Evolutionary conservation across 495 filamentous ascomycete genomes (phyloP).

Genomic region (Neurospora cerealis): DNA sequence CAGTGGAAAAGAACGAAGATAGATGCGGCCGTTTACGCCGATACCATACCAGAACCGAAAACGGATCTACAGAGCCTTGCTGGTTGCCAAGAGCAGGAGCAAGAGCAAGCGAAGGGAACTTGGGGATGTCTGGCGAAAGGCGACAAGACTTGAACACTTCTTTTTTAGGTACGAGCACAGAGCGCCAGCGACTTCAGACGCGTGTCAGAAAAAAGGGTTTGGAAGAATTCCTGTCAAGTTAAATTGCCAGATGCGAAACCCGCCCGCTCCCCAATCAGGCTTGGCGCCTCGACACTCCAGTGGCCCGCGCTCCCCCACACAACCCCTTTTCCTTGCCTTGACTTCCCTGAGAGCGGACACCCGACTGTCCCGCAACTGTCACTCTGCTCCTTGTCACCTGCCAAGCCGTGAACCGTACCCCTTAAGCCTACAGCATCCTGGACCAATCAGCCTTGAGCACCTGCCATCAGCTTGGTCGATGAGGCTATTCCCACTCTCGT

Average conservation of each 20-base stretch:
- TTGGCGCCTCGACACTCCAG: conserved; percentile 7
- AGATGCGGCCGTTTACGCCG: conserved; percentile 1
- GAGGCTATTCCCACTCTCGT: background rate
- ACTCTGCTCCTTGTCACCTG: background rate
- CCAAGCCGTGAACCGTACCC: background rate
- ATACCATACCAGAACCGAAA: background rate
- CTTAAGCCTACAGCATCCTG: background rate
- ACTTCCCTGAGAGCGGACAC: background rate
- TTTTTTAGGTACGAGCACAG: background rate
- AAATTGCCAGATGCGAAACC: conserved; percentile 22
- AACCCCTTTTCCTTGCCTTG: background rate
- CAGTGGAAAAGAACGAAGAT: conserved; percentile 1
- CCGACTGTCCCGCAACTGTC: background rate
- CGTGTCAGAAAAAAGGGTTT: conserved; percentile 15
- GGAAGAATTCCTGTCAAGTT: conserved; percentile 17
- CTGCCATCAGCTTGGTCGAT: background rate
- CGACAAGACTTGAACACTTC: background rate
- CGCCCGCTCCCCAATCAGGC: conserved; percentile 5
- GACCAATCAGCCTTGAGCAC: background rate
- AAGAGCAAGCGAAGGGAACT: background rate
- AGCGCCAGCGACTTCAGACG: conserved; percentile 8
- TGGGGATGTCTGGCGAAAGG: background rate
- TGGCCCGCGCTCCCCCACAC: background rate
- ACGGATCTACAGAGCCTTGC: background rate
- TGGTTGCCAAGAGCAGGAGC: background rate